Conservation (phyloP, 495 filamentous ascomycete genomes). For the Clohesyomyces aquaticus region DNA sequence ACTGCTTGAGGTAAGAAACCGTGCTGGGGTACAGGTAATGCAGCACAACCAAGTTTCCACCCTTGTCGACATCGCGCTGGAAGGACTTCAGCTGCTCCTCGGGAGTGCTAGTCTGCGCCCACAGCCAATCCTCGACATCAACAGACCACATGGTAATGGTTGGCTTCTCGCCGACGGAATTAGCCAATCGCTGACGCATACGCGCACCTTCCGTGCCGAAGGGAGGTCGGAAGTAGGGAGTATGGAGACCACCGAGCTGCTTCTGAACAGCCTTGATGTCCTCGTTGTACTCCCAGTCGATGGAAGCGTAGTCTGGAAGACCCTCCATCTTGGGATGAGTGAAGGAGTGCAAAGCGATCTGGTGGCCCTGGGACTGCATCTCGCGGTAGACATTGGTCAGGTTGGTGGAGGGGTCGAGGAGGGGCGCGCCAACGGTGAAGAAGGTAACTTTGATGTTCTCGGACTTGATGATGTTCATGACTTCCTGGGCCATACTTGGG, state of each 20-base stretch:
- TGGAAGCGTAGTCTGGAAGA: slow-evolving; percentile 57
- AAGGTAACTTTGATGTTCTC: slow-evolving; percentile 73
- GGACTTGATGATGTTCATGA: slow-evolving; percentile 67
- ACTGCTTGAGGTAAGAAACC: slow-evolving; percentile 67
- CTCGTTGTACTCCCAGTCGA: slow-evolving; percentile 72
- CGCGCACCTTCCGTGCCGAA: slow-evolving; percentile 76
- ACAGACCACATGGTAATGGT: slow-evolving; percentile 75
- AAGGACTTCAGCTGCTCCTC: slow-evolving; percentile 78
- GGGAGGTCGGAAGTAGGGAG: slow-evolving; percentile 71
- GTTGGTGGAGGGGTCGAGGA: slow-evolving; percentile 55
- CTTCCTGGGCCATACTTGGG: slow-evolving; percentile 62
- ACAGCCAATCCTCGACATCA: slow-evolving; percentile 80
- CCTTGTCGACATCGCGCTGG: slow-evolving; percentile 63
- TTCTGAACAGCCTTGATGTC: slow-evolving; percentile 62
- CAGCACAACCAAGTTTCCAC: slow-evolving; percentile 76
- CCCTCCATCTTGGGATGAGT: slow-evolving; percentile 78
- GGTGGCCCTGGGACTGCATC: slow-evolving; percentile 58
- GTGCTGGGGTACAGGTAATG: slow-evolving; percentile 74
- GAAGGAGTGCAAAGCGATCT: slow-evolving; percentile 74
- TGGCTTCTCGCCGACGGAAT: slow-evolving; percentile 55
- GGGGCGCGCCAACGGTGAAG: slow-evolving; percentile 72
- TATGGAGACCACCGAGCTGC: slow-evolving; percentile 44
- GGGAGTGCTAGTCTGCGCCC: slow-evolving; percentile 66
- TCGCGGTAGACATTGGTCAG: slow-evolving; percentile 42
- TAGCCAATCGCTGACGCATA: slow-evolving; percentile 63